These are phyloP conservation scores for Lepidium sativum DNA, from an alignment of 345 rosid species.

Conservation along the genomic window DNA sequence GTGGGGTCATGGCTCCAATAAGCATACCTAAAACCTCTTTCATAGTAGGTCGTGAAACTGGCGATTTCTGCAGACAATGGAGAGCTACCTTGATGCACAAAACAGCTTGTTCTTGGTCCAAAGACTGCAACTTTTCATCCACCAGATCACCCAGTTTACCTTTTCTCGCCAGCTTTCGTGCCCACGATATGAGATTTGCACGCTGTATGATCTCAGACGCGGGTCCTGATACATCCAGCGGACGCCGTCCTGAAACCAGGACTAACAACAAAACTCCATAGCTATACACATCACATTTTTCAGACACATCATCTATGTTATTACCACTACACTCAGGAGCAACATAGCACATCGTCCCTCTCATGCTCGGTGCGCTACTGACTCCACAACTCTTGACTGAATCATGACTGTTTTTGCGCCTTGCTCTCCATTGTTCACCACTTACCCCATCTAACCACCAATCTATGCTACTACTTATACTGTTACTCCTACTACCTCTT, in stretches of 20 bases:
- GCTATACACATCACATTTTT: constrained; percentile 87
- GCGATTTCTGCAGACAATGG: constrained; percentile 78
- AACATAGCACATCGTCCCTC: constrained; percentile 87
- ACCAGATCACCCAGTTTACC: constrained; percentile 77
- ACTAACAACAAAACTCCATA: constrained; percentile 73
- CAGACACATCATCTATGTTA: constrained; percentile 47
- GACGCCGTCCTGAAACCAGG: constrained; percentile 78
- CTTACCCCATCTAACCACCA: constrained; percentile 77
- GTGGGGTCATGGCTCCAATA: constrained; percentile 43
- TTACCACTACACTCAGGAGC: constrained; percentile 90
- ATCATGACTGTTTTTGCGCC: constrained; percentile 44
- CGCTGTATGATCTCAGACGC: constrained; percentile 66
- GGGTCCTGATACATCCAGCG: constrained; percentile 65
- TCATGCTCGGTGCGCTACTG: constrained; percentile 92
- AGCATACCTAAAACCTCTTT: constrained; percentile 75
- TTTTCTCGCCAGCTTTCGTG: constrained; percentile 60
- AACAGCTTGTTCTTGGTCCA: constrained; percentile 64
- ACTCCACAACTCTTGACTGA: constrained; percentile 67
- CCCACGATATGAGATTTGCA: constrained; percentile 91
- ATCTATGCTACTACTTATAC: constrained; percentile 65
- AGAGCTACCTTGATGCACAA: constrained; percentile 76
- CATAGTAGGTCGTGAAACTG: constrained; percentile 65
- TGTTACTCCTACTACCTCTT: constrained; percentile 32
- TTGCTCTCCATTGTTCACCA: constrained; percentile 60
- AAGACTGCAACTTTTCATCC: constrained; percentile 43